Base-by-base conservation (phyloP, 768 basidiomycete species). In the Trametes cubensis region DNA sequence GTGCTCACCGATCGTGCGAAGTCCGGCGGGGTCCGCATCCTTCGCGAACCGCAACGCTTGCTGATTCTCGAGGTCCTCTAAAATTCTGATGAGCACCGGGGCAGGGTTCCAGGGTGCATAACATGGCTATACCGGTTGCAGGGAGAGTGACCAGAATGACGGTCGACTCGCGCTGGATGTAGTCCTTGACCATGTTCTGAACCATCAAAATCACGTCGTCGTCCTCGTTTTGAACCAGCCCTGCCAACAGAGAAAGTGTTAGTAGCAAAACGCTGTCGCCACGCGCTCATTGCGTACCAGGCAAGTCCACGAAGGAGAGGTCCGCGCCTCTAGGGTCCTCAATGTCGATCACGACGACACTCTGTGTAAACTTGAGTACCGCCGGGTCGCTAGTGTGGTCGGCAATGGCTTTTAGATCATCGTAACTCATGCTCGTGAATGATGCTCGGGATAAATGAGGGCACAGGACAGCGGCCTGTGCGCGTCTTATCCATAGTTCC, bases 31-130 rank as follows among this genome's bases (percentile, higher is more conserved):
- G 68, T 90, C 88, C 0, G 76, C 82, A 5, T 78, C 74, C 48
- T 70, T 76, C 0, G 88, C 89, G 0, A 90, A 72, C 3, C 61
- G 74, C 2, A 84, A 78, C 0, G 88, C 86, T 60, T 74, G 75
- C 65, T 88, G 87, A 58, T 85, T 89, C 62, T 89, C 79, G 28
- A 88, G 81, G 51, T 91, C 89, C 50, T 87, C 89, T 90, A 47
- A 14, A 34, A 0, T 15, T 47, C 28, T 6, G 20, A 41, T 15
- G 18, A 25, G 17, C 20, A 66, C n/a, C 7, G 28, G 20, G 42
- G 2, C 15, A 2, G 2, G 6, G 7, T 44, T 6, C 10, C 11
- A 11, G 17, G 20, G 17, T 11, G 34, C 34, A 11, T 4, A 34
- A 34, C 0, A 25, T 42, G 45, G 8, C 25, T 13, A 14, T 61